Conservation (phyloP, 345 rosid species). For the Populus alba region DNA sequence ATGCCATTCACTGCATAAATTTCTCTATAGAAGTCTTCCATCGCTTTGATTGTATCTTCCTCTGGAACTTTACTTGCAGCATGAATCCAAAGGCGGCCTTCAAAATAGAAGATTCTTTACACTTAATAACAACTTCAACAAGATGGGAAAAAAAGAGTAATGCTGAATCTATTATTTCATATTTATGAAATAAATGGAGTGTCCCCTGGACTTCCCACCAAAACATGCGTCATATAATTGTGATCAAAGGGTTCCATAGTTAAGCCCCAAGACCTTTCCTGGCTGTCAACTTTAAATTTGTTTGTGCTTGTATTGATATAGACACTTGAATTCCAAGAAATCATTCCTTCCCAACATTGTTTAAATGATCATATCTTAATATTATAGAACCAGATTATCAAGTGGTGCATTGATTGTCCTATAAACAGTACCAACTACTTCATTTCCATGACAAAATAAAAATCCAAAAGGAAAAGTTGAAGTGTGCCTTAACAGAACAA, state of each 20-base stretch:
- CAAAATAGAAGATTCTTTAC: not conserved
- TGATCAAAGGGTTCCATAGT: no score
- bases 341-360: not conserved
- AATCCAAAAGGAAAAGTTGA: not conserved
- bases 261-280: not conserved
- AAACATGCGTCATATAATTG: not conserved
- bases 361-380: not conserved
- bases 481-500: not conserved
- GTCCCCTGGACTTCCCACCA: not conserved
- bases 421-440: not conserved
- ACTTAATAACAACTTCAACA: not conserved
- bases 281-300: not conserved
- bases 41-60: conserved; percentile 79
- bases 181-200: not conserved
- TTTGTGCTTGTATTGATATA: not conserved
- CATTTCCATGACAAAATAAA: not conserved
- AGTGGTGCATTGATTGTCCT: not conserved
- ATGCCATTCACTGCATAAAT: conserved; percentile 68
- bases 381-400: not conserved
- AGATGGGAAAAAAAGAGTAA: not conserved
- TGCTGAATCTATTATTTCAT: not conserved
- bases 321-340: not conserved
- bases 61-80: conserved; percentile 91
- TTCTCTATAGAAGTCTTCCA: conserved; percentile 83
- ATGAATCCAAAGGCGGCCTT: conserved; percentile 97